Conservation (phyloP, 495 filamentous ascomycete genomes). For the Daldinia grandis region DNA sequence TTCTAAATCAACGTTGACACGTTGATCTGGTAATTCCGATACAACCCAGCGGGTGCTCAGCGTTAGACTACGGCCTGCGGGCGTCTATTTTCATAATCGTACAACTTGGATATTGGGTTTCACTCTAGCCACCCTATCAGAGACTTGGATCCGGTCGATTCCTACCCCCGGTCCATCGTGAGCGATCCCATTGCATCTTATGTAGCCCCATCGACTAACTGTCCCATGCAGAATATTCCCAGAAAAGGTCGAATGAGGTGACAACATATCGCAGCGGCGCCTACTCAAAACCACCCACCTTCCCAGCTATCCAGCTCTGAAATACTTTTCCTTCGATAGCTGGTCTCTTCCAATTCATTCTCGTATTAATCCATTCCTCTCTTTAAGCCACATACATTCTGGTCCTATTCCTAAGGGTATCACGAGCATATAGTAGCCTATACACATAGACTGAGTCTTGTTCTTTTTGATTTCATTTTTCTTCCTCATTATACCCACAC, state of each 20-base stretch:
- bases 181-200: constrained; percentile 46
- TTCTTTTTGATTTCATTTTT: constrained; percentile 44
- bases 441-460: constrained; percentile 44
- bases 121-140: constrained; percentile 44
- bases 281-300: constrained; percentile 62
- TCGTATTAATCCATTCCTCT: constrained; percentile 45
- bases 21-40: constrained; percentile 38
- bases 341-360: constrained; percentile 61
- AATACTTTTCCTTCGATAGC: constrained; percentile 57
- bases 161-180: constrained; percentile 39
- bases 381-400: constrained; percentile 38
- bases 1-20: constrained; percentile 33
- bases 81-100: constrained; percentile 47
- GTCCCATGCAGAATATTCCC: constrained; percentile 52
- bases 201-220: constrained; percentile 44
- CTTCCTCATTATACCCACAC: constrained; percentile 26
- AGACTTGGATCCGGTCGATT: constrained; percentile 31
- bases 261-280: constrained; percentile 50
- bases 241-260: constrained; percentile 47
- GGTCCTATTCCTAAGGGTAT: constrained; percentile 31
- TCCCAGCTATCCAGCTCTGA: constrained; percentile 47
- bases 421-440: constrained; percentile 35
- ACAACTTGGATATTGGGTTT: constrained; percentile 45
- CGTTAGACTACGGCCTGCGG: constrained; percentile 39
- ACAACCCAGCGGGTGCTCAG: constrained; percentile 37